A percentile compares a stretch with the other conserved stretches of the same genome.
These are phyloP conservation scores for Diutina neorugosa DNA, from an alignment of 1,139 yeast genomes.

Conservation along the genomic window DNA sequence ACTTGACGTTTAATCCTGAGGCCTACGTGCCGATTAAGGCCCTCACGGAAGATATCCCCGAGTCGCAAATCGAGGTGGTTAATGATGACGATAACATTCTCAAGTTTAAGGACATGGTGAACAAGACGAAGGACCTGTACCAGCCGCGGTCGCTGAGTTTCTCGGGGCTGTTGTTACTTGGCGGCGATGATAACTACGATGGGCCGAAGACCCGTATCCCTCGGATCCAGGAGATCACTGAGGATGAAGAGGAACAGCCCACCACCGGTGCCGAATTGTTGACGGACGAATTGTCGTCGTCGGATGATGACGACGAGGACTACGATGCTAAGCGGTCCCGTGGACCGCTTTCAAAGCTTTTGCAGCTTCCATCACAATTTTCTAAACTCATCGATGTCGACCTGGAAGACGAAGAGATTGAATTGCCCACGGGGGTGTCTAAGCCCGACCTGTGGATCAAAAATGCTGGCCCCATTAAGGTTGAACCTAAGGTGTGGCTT, in stretches of 20 bases:
- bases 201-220: constrained; percentile 2
- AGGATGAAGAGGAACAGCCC: not conserved
- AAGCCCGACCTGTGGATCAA: constrained; percentile 72
- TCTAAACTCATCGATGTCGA: constrained; percentile 48
- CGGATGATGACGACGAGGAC: constrained; percentile 10
- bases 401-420: constrained; percentile 77
- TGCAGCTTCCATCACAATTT: constrained; percentile 19
- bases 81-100: constrained; percentile 35
- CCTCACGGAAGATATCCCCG: constrained; percentile 13
- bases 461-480: constrained; percentile 83
- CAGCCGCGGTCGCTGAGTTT: constrained; percentile 3
- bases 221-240: not conserved
- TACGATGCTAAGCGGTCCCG: constrained; percentile 14
- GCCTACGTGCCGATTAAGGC: constrained; percentile 50
- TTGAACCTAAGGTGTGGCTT: constrained; percentile 96
- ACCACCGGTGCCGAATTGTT: not conserved
- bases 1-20: constrained; percentile 65
- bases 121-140: constrained; percentile 10
- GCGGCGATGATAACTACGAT: not conserved
- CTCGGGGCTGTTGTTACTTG: constrained; percentile 3
- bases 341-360: constrained; percentile 9
- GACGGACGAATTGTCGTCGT: not conserved
- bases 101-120: constrained; percentile 31
- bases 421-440: constrained; percentile 78
- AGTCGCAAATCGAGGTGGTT: constrained; percentile 14